These are phyloP conservation scores for Heterobasidion occidentale DNA, from an alignment of 1,284 basidiomycete species.

Conservation along the genomic window DNA sequence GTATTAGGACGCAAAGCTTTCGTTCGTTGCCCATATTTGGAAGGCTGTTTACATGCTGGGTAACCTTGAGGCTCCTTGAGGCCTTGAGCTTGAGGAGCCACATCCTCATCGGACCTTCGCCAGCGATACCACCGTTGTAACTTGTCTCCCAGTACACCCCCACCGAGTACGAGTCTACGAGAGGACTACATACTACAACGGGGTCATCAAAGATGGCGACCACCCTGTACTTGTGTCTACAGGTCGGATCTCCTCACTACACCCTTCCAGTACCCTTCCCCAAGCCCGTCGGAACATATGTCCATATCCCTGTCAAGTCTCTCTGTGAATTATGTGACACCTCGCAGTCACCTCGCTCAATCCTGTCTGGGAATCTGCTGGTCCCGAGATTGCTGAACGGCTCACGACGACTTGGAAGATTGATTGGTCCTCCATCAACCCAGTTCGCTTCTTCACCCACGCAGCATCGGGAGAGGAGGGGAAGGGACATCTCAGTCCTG, in stretches of 20 bases:
- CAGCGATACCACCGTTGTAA: conserved; percentile 11
- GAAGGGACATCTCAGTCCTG: conserved; percentile 24
- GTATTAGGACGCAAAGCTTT: too few relatives aligned
- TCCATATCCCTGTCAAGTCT: conserved; percentile 27
- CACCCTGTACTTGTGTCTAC: conserved; percentile 31
- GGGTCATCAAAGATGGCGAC: conserved; percentile 23
- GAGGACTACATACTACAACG: conserved; percentile 26
- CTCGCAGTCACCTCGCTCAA: conserved; percentile 37
- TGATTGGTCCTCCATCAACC: conserved; percentile 23
- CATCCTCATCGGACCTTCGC: neutral
- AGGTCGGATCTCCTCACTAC: conserved; percentile 25
- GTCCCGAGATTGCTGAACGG: conserved; percentile 26
- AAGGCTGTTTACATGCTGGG: too few relatives aligned
- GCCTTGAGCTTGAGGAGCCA: too few relatives aligned
- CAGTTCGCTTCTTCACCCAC: conserved; percentile 32
- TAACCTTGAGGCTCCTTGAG: too few relatives aligned
- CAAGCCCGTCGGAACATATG: conserved; percentile 23
- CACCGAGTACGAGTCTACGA: conserved; percentile 22
- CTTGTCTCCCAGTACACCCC: conserved; percentile 6
- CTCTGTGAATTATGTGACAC: too few relatives aligned
- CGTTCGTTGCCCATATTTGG: too few relatives aligned
- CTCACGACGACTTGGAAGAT: conserved; percentile 21
- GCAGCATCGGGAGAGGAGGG: conserved; percentile 21
- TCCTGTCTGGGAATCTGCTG: conserved; percentile 30
- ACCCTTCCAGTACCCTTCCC: conserved; percentile 27